Base-by-base conservation (phyloP, 345 rosid species). In the Gossypium mustelinum region DNA sequence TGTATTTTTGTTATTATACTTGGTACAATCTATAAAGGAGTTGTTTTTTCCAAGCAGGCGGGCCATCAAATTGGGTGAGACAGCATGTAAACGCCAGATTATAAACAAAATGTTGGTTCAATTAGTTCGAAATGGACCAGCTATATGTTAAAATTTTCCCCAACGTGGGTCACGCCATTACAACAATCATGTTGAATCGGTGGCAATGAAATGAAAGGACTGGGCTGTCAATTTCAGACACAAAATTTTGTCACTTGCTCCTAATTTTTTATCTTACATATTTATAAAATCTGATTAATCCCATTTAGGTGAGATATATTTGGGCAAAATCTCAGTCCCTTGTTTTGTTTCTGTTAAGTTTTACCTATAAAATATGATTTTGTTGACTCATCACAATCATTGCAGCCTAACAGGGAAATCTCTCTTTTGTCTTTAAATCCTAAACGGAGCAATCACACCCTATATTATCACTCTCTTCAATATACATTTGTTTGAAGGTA, bases 301-400 rank as follows among this genome's bases (percentile, higher is more conserved):
- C 27, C 72, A 22, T 47, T 25, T 68, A 68, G 25, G 50, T 48
- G 48, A 13, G 43, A 24, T 14, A 68, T 47, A 16, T 24, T 47
- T 47, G 9, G 12, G 3, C 0, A 27, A 17, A 27, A 69, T 69
- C 60, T 69, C 58, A 69, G 59, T 69, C 44, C 16, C 45, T 50
- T 9, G 27, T 51, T 69, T 27, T 45, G 45, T 69, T 56, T 69
- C 4, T 69, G 47, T 4, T 20, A 1, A 16, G 24, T 68, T 56
- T 2, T 17, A 69, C 73, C 43, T 29, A 29, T 51, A 69, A 51
- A 52, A 69, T 52, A 69, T 20, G 24, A 51, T 16, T 69, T 69
- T 51, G 45, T 69, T 69, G 73, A 69, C 73, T 51, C 60, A 51
- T 10, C 45, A 69, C 73, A 17, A 69, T 69, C 73, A 51, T 69